Evolutionary conservation across 1,284 basidiomycete genomes (phyloP).

Genomic region (Tilletia caries): DNA sequence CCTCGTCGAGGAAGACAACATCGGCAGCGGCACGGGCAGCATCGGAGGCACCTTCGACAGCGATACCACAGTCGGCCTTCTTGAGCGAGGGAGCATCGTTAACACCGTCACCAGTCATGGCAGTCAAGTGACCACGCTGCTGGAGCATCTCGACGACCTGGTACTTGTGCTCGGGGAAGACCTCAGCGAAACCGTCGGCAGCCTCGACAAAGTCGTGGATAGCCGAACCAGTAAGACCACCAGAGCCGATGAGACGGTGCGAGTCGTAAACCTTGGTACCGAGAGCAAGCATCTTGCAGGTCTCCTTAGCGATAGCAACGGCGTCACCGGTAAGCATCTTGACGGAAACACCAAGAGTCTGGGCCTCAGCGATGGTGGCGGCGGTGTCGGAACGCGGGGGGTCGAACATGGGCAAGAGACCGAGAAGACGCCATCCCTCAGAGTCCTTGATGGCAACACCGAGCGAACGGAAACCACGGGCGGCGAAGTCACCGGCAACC

Average conservation of each 20-base stretch:
- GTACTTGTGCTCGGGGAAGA: constrained; percentile 62
- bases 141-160: constrained; percentile 62
- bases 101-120: constrained; percentile 58
- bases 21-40: constrained; percentile 59
- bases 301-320: constrained; percentile 63
- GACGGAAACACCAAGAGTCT: constrained; percentile 60
- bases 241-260: constrained; percentile 60
- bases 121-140: constrained; percentile 61
- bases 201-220: constrained; percentile 61
- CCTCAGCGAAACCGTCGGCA: constrained; percentile 63
- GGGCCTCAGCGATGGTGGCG: constrained; percentile 61
- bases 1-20: constrained; percentile 61
- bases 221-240: constrained; percentile 60
- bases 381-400: constrained; percentile 62
- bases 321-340: constrained; percentile 65
- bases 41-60: constrained; percentile 60
- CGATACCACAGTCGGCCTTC: constrained; percentile 59
- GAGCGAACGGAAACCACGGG: constrained; percentile 61
- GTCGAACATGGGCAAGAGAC: constrained; percentile 59
- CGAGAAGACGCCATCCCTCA: constrained; percentile 59
- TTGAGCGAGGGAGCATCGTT: constrained; percentile 59
- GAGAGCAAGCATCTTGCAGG: constrained; percentile 59
- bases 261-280: constrained; percentile 63
- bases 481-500: constrained; percentile 58
- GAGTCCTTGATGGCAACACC: constrained; percentile 61